Evolutionary conservation across 495 filamentous ascomycete species (phyloP), one percentile per base, ranked within the genome.

Genomic region (Lophium mytilinum): DNA sequence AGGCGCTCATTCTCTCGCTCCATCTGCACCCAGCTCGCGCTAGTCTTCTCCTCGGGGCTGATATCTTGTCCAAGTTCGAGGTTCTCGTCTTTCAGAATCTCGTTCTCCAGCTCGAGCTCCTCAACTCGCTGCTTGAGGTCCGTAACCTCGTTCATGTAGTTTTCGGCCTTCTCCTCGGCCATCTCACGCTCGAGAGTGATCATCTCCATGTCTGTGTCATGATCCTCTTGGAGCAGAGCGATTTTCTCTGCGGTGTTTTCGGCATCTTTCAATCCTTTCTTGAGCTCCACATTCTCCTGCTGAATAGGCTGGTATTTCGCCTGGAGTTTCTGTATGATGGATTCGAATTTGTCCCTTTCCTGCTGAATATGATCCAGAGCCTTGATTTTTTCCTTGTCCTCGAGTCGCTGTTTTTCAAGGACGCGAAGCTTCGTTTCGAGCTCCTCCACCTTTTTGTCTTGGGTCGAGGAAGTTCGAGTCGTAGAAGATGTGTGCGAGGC

Each of bases 131-230:
- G 71, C 61, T 86, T 85, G 43, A 95, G 70, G 4, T 80, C 75
- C n/a, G 95, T 88, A 17, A 91, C 76, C 69, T 97, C 93, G 1
- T 80, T 78, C 67, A 87, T 91, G 35, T 85, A 75, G 15, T 81
- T 79, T 59, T 97, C 93, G 6, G 87, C 85, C 37, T 82, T 88
- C 66, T 97, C 92, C 69, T 96, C 92, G 1, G 93, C 94, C 90
- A 97, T 96, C 70, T 97, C 92, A 14, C 89, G 79, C 66, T 98
- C 93, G 17, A 98, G 74, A 0, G 86, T 84, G 15, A 89, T 88
- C 73, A 95, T 85, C 74, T 98, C 94, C 71, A 96, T 73, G 14
- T 85, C 76, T 6, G 83, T 79, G 15, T 96, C 93, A 70, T 93
- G 82, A 51, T 96, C 90, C 0, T 84, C 86, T 65, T 91, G 85